These are phyloP conservation scores for Hypsizygus ulmarius DNA, from an alignment of 1,284 basidiomycete genomes.

Conservation along the genomic window DNA sequence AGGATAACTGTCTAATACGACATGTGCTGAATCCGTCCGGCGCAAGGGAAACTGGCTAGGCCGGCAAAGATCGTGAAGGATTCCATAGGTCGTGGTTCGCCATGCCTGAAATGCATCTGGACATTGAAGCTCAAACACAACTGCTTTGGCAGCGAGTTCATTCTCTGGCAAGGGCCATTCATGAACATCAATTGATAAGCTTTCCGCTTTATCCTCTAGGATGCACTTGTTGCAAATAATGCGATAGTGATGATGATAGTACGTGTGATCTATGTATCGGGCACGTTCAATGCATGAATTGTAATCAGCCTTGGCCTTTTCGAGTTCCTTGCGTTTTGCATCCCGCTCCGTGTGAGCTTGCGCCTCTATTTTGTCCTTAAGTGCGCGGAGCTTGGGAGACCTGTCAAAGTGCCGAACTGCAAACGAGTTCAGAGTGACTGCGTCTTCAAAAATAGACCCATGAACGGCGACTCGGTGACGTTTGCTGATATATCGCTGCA, in stretches of 20 bases:
- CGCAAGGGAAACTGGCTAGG: neutral
- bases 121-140: slow-evolving; percentile 45
- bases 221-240: slow-evolving; percentile 31
- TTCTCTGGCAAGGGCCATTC: slow-evolving; percentile 50
- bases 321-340: slow-evolving; percentile 26
- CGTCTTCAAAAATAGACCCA: slow-evolving; percentile 23
- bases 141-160: slow-evolving; percentile 22
- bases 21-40: neutral
- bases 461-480: slow-evolving; percentile 22
- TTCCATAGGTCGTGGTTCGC: slow-evolving; percentile 39
- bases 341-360: slow-evolving; percentile 18
- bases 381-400: slow-evolving; percentile 15
- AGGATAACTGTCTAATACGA: neutral
- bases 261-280: slow-evolving; percentile 1
- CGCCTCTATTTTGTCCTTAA: slow-evolving; percentile 29
- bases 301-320: slow-evolving; percentile 17
- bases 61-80: slow-evolving; percentile 34
- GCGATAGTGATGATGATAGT: neutral
- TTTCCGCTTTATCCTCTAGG: slow-evolving; percentile 18
- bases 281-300: slow-evolving; percentile 14
- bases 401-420: slow-evolving; percentile 30
- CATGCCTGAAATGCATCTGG: slow-evolving; percentile 42
- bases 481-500: slow-evolving; percentile 29
- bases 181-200: slow-evolving; percentile 35
- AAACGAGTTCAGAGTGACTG: slow-evolving; percentile 19